Conservation (phyloP, 805 yeast species). For the Saccharomycopsis sp. region DNA sequence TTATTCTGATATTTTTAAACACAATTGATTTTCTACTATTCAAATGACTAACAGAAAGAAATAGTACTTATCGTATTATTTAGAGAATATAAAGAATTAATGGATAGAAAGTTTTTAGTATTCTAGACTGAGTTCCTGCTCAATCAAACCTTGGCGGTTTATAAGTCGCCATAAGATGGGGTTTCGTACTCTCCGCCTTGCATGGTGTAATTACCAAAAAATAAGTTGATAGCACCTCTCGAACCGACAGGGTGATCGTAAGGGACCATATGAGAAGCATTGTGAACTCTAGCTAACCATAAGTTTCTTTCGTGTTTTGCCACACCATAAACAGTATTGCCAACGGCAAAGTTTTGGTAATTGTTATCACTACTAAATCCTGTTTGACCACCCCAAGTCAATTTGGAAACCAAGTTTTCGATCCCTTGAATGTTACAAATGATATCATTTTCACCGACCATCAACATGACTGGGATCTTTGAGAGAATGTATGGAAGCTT, state of each 20-base stretch:
- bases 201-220: constrained; percentile 28
- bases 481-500: constrained; percentile 51
- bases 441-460: constrained; percentile 82
- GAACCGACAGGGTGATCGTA: constrained; percentile 56
- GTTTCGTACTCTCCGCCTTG: constrained; percentile 9
- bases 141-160: too few relatives aligned
- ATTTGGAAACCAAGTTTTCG: constrained; percentile 50
- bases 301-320: constrained; percentile 48
- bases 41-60: not conserved
- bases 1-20: constrained; percentile 6
- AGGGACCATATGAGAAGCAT: constrained; percentile 79
- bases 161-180: constrained; percentile 14
- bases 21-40: not conserved
- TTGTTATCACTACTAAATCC: constrained; percentile 11
- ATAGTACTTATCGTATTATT: too few relatives aligned
- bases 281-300: constrained; percentile 52
- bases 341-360: constrained; percentile 11
- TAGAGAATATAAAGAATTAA: too few relatives aligned
- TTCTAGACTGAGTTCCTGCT: too few relatives aligned
- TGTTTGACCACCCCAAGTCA: constrained; percentile 54
- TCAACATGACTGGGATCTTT: constrained; percentile 56
- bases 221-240: constrained; percentile 48
- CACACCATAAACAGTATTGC: constrained; percentile 28
- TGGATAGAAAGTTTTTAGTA: too few relatives aligned
- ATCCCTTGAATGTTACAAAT: constrained; percentile 82